Base-by-base conservation (phyloP, 805 yeast species). In the Candida hispaniensis region DNA sequence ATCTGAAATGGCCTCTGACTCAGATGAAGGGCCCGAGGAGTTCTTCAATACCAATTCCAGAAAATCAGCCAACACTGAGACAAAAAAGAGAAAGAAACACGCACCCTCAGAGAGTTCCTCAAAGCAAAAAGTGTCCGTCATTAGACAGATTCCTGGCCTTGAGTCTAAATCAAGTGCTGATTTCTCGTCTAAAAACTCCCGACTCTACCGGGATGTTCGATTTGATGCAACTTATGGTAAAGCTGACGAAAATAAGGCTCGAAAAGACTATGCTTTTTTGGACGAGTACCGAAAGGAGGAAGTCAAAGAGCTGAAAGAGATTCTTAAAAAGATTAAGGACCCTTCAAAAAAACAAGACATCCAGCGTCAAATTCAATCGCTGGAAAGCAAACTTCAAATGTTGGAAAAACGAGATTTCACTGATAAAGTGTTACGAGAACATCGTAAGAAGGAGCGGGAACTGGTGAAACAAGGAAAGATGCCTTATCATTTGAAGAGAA, bases 191-290 rank as follows among this genome's bases (percentile, higher is more conserved):
- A 27, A 28, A 8, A 28, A 32, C 22, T 32, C 36, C 9, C 16
- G 12, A 11, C 56, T 77, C 17, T 76, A 79, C 52, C 67, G 71
- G 30, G 98, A 91, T 59, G 77, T 93, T 19, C 66, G 98, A 46
- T 91, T 91, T 54, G 95, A 91, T 55, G 69, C 88, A 3, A 85
- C 94, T 0, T 73, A 73, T 44, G 97, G 97, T 39, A 78, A 73
- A 47, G 81, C 91, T 1, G 88, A 86, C 52, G 58, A 70, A 40
- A 60, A 64, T 18, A 64, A 66, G 40, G 69, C 80, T 11, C 65
- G 96, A 41, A 71, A 73, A 48, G 76, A 88, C 49, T 91, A 91
- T 59, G 68, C 72, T 26, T 91, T 91, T 51, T 59, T 91, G 40
- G 94, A 85, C 55, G 85, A 79, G 23, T 91, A 91, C 54, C 68